These are phyloP conservation scores for Penicillium cinerascens DNA, from an alignment of 495 filamentous ascomycete species.

Conservation along the genomic window DNA sequence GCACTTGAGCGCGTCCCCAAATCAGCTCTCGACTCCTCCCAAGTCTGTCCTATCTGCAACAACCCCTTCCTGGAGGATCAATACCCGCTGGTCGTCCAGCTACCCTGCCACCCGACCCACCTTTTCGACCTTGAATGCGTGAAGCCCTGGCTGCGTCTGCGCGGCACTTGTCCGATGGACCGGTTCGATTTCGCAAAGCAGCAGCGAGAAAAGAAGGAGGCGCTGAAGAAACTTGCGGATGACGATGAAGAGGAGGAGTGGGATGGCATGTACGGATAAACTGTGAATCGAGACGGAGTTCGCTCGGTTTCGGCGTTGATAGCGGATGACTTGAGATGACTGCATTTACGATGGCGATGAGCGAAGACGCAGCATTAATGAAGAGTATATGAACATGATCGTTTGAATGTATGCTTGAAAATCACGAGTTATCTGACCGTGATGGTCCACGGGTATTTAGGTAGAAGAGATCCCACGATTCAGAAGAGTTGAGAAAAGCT, in stretches of 20 bases:
- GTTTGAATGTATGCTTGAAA: not conserved
- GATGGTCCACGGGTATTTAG: too few species aligned
- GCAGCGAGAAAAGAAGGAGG: conserved; percentile 59
- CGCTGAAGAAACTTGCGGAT: conserved; percentile 50
- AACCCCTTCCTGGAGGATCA: conserved; percentile 74
- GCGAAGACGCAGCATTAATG: not conserved
- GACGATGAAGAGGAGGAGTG: conserved; percentile 65
- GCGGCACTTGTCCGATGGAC: conserved; percentile 87
- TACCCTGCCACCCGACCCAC: conserved; percentile 81
- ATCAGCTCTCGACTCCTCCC: conserved; percentile 59
- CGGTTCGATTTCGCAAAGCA: conserved; percentile 73
- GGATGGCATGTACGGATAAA: conserved; percentile 70
- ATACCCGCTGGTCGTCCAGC: conserved; percentile 78
- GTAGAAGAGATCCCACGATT: too few species aligned
- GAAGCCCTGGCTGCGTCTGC: conserved; percentile 83
- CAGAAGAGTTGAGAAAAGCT: not conserved
- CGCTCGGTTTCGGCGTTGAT: not conserved
- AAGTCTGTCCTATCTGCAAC: conserved; percentile 82
- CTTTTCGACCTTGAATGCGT: conserved; percentile 93
- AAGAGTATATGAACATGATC: not conserved
- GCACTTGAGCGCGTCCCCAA: conserved; percentile 77
- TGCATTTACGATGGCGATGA: conserved; percentile 9
- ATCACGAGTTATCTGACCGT: too few species aligned
- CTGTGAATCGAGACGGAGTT: not conserved
- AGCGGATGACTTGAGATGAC: conserved; percentile 1